These are phyloP conservation scores for Dipteronia dyeriana DNA, from an alignment of 345 rosid species.

Conservation along the genomic window DNA sequence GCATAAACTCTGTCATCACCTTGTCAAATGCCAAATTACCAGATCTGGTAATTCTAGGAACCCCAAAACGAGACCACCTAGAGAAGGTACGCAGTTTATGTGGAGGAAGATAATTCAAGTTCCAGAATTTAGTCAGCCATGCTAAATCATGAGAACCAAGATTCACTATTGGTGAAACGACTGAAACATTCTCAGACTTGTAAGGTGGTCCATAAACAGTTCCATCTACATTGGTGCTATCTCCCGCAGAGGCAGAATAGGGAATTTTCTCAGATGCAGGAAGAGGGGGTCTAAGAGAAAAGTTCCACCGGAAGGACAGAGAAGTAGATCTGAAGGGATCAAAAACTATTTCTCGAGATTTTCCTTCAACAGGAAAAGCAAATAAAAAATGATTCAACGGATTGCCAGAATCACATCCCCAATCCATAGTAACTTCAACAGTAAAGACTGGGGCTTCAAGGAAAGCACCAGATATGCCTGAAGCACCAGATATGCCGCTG, in stretches of 20 bases:
- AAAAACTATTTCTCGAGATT: conserved; percentile 74
- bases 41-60: conserved; percentile 76
- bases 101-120: conserved; percentile 85
- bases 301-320: conserved; percentile 87
- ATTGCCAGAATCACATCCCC: conserved; percentile 92
- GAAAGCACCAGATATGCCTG: conserved; percentile 52
- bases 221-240: conserved; percentile 35
- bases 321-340: conserved; percentile 98
- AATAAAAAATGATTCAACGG: conserved; percentile 89
- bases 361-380: conserved; percentile 87
- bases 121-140: conserved; percentile 85
- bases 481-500: conserved; percentile 48
- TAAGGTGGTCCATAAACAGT: conserved; percentile 33
- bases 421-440: conserved; percentile 87
- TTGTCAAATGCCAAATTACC: conserved; percentile 92
- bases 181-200: conserved; percentile 44
- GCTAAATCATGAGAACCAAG: conserved; percentile 97
- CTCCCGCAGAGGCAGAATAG: conserved; percentile 42
- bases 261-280: conserved; percentile 35
- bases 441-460: conserved; percentile 73
- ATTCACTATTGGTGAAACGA: conserved; percentile 60
- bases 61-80: conserved; percentile 94
- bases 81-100: conserved; percentile 90
- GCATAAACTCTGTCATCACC: conserved; percentile 96
- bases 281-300: conserved; percentile 68